Conservation (phyloP, 441 rosid species). For the Erodium chrysanthum region DNA sequence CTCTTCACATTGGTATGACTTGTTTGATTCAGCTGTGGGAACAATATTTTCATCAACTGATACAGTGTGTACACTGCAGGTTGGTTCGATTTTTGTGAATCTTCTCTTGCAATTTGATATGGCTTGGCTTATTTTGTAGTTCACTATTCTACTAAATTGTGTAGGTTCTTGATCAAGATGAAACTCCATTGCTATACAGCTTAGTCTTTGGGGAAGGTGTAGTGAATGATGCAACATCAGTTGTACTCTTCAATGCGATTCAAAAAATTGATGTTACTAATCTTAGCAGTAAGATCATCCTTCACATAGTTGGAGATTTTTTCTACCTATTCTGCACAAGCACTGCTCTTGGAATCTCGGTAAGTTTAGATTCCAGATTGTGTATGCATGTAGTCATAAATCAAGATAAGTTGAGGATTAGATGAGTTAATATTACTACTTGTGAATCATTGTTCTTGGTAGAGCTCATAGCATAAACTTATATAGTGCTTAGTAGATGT, state of each 20-base stretch:
- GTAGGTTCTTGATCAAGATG: slow-evolving; percentile 84
- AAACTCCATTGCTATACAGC: slow-evolving; percentile 73
- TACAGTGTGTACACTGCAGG: slow-evolving; percentile 92
- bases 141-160: background rate
- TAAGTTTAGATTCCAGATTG: slow-evolving; percentile 25
- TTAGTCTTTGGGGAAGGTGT: no score
- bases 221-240: slow-evolving; percentile 78
- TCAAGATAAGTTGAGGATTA: no score
- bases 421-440: no score
- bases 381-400: no score
- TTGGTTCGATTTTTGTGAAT: slow-evolving; percentile 17
- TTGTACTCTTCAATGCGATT: slow-evolving; percentile 69
- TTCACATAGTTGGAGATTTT: slow-evolving; percentile 48
- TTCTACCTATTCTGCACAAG: slow-evolving; percentile 61
- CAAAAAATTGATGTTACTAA: slow-evolving; percentile 57
- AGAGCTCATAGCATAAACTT: no score
- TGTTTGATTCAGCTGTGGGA: slow-evolving; percentile 52
- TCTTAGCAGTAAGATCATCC: slow-evolving; percentile 34
- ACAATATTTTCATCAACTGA: slow-evolving; percentile 85
- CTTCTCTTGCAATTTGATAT: background rate
- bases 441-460: no score
- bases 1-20: no score
- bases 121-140: background rate
- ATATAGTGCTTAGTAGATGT: no score
- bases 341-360: slow-evolving; percentile 59